These are phyloP conservation scores for Metschnikowia sp. DNA, from an alignment of 805 yeast genomes.

Conservation along the genomic window DNA sequence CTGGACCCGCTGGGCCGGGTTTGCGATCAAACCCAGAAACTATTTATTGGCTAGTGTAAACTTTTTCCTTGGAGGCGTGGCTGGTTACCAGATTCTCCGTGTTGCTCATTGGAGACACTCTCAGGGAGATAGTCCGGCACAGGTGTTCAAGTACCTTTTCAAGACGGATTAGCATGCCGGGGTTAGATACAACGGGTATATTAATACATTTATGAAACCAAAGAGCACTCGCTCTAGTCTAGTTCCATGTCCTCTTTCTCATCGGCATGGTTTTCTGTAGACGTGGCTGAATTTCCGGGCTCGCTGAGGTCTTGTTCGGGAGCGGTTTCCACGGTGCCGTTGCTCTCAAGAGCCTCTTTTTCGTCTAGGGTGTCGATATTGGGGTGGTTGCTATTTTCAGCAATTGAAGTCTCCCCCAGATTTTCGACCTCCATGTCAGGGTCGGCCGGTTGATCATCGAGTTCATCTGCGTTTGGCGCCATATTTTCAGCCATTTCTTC, in stretches of 20 bases:
- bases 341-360: no score
- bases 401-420: no score
- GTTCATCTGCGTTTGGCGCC: no score
- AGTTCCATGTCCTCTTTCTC: not conserved
- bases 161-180: conserved; percentile 17
- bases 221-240: not conserved
- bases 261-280: not conserved
- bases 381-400: no score
- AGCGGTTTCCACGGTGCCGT: no score
- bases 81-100: conserved; percentile 78
- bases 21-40: conserved; percentile 88
- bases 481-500: no score
- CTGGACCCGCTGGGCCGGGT: conserved; percentile 96
- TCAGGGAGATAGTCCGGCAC: conserved; percentile 59
- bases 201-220: not conserved
- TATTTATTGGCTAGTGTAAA: conserved; percentile 86
- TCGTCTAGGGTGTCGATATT: no score
- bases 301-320: no score
- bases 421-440: no score
- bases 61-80: conserved; percentile 88
- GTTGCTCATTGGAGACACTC: conserved; percentile 61
- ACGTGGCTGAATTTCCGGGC: no score
- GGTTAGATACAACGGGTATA: not conserved
- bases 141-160: conserved; percentile 56
- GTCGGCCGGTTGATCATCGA: no score